phyloP scores from a whole-genome alignment of 352 stramenopile species.

The Elongisporangium anandrum region DNA sequence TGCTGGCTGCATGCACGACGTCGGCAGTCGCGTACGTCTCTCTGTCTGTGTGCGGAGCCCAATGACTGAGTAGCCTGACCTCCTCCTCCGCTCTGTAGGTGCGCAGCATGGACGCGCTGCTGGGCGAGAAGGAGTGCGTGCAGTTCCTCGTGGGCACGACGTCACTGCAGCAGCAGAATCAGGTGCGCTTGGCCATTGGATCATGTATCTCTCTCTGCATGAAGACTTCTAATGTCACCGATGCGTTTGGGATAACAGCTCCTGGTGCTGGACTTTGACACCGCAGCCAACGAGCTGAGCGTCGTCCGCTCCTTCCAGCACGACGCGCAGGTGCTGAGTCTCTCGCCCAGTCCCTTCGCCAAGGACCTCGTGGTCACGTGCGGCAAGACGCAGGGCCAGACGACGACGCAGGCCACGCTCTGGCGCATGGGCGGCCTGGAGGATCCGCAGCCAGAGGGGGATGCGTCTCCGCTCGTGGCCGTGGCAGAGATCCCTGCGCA shows the following conservation, averaged over 20 bases:
- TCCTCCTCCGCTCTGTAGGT: conserved; percentile 22
- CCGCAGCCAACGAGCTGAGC: conserved; percentile 25
- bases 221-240: not conserved
- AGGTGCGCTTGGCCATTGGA: conserved; percentile 21
- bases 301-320: conserved; percentile 44
- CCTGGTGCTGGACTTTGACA: conserved; percentile 56
- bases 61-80: not conserved
- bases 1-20: not conserved
- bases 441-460: conserved; percentile 6
- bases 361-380: conserved; percentile 52
- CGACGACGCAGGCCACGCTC: conserved; percentile 25
- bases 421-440: conserved; percentile 37
- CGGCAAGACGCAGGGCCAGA: conserved; percentile 33
- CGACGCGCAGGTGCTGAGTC: conserved; percentile 34
- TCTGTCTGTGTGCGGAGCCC: not conserved
- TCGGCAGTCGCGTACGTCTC: not conserved
- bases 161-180: conserved; percentile 59
- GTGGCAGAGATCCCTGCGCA: conserved; percentile 35
- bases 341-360: conserved; percentile 45
- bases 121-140: conserved; percentile 53
- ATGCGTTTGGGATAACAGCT: conserved; percentile 27
- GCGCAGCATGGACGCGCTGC: conserved; percentile 61
- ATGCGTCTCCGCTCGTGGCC: conserved; percentile 15
- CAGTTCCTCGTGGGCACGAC: conserved; percentile 69
- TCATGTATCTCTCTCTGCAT: not conserved